A percentile compares a stretch with the other conserved stretches of the same genome.
Conservation (phyloP, 495 filamentous ascomycete genomes). For the Bacidia gigantensis region DNA sequence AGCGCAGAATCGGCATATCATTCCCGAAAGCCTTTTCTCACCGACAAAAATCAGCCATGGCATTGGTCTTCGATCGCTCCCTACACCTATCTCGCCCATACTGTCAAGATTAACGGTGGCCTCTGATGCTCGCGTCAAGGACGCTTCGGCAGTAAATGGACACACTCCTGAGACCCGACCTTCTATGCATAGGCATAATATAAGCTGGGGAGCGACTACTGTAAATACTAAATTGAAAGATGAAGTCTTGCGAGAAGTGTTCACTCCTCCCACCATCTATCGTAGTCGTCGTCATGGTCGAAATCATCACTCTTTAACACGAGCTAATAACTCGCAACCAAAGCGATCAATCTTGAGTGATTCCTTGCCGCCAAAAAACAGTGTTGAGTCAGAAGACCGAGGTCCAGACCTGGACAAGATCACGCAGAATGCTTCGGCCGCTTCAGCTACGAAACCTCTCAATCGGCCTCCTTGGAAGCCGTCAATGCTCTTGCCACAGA, state of each 20-base stretch:
- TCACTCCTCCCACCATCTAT: constrained; percentile 68
- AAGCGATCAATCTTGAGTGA: not conserved
- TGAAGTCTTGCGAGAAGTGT: constrained; percentile 88
- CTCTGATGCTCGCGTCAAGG: not conserved
- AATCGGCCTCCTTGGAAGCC: not conserved
- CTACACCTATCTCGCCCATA: no score
- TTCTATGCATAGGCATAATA: constrained; percentile 30
- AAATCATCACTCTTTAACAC: constrained; percentile 38
- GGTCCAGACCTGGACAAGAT: no score
- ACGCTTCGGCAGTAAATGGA: not conserved
- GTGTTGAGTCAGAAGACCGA: no score
- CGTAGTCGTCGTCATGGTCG: constrained; percentile 47
- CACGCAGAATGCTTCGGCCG: no score
- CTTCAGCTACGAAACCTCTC: not conserved
- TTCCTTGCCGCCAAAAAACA: not conserved
- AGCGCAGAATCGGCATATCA: constrained; percentile 89
- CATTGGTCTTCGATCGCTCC: not conserved
- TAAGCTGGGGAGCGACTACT: constrained; percentile 90
- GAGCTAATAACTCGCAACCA: constrained; percentile 7
- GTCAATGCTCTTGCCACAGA: not conserved
- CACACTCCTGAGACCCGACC: constrained; percentile 16
- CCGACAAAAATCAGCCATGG: constrained; percentile 1
- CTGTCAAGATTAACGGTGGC: not conserved
- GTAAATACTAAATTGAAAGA: constrained; percentile 81
- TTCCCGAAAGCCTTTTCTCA: constrained; percentile 66